Evolutionary conservation across 306 rosid genomes (phyloP).

Genomic region (Cucurbita ficifolia): DNA sequence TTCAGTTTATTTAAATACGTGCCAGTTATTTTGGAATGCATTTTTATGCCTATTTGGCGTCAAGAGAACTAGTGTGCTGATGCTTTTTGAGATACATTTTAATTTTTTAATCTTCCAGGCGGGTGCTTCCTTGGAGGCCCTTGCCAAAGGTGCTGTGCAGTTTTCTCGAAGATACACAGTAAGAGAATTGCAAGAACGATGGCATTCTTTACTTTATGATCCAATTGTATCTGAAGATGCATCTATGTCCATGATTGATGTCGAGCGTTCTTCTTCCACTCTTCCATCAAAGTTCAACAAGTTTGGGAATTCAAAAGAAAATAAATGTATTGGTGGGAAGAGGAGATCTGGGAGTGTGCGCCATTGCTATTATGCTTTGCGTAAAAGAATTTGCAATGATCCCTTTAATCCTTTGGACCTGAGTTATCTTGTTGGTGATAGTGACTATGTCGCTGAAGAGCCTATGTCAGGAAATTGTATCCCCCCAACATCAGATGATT

Average conservation of each 20-base stretch:
- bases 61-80: not conserved
- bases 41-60: not conserved
- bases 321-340: constrained; percentile 31
- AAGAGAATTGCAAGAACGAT: constrained; percentile 68
- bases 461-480: constrained; percentile 30
- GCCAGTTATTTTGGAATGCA: not conserved
- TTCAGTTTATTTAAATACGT: not conserved
- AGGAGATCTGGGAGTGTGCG: constrained; percentile 59
- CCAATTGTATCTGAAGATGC: constrained; percentile 47
- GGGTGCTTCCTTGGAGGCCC: constrained; percentile 96
- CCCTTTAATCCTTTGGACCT: constrained; percentile 35
- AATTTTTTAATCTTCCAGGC: constrained; percentile 32
- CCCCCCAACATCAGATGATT: constrained; percentile 27
- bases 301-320: constrained; percentile 37
- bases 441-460: constrained; percentile 20
- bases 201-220: constrained; percentile 72
- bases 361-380: constrained; percentile 49
- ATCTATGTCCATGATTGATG: constrained; percentile 31
- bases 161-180: constrained; percentile 66
- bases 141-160: constrained; percentile 92
- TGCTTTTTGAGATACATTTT: constrained; percentile 8
- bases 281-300: constrained; percentile 33
- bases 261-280: constrained; percentile 31
- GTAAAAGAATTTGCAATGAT: constrained; percentile 47
- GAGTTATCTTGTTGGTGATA: constrained; percentile 41